phyloP scores from a whole-genome alignment of 1,284 basidiomycete species.

The Moesziomyces antarcticus region DNA sequence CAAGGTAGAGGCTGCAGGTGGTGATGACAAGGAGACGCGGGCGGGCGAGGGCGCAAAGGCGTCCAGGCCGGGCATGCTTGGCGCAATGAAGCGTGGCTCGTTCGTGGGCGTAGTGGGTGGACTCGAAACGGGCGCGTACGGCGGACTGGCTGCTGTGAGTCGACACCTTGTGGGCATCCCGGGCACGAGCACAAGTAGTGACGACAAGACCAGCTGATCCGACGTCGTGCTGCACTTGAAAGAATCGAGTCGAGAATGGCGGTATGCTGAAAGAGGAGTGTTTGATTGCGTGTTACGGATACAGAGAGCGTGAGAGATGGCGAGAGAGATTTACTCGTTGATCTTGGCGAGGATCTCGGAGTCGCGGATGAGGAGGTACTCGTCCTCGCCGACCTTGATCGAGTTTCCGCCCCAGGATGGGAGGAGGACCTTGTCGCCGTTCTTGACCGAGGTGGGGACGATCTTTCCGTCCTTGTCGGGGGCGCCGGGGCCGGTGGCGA shows the following conservation, averaged over 20 bases:
- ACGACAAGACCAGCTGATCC: background rate
- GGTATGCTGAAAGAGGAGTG: background rate
- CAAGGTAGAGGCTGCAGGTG: background rate
- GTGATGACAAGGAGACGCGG: background rate
- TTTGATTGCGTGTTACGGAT: background rate
- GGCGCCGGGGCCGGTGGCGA: constrained; percentile 92
- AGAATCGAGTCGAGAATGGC: background rate
- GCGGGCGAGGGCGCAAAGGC: constrained; percentile 6
- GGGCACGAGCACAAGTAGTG: constrained; percentile 2
- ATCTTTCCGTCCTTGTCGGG: constrained; percentile 84
- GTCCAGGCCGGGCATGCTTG: constrained; percentile 21
- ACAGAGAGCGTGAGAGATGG: background rate
- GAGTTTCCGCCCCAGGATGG: constrained; percentile 95
- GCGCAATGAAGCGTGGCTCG: constrained; percentile 40
- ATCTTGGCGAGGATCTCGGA: constrained; percentile 96
- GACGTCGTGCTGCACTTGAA: background rate
- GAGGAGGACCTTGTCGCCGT: constrained; percentile 90
- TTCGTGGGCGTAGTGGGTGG: constrained; percentile 58
- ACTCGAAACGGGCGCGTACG: constrained; percentile 54
- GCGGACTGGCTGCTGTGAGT: constrained; percentile 51
- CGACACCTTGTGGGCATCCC: constrained; percentile 40
- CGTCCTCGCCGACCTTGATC: constrained; percentile 97
- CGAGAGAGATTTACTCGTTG: constrained; percentile 76
- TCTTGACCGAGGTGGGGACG: constrained; percentile 82
- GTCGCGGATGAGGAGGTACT: constrained; percentile 95